phyloP scores from a whole-genome alignment of 768 basidiomycete genomes.

The Podaxis rugospora region DNA sequence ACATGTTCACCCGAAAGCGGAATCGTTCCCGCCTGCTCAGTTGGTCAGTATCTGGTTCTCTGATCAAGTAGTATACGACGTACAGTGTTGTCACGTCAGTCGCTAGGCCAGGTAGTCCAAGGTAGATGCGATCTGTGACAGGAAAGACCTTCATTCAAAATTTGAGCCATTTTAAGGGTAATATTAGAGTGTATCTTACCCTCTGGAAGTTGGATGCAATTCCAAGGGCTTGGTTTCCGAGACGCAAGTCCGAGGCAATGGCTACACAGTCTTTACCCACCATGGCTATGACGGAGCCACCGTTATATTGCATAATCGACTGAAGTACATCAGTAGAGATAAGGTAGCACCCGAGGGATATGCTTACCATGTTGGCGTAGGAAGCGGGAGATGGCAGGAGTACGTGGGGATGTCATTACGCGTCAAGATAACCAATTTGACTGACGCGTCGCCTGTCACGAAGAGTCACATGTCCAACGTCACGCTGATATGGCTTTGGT shows the following conservation, averaged over 20 bases:
- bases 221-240: conserved; percentile 84
- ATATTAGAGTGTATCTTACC: conserved; percentile 39
- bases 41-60: conserved; percentile 1
- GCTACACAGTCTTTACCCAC: conserved; percentile 98
- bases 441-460: conserved; percentile 42
- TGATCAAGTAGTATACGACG: conserved; percentile 10
- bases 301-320: conserved; percentile 93
- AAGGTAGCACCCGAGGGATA: neutral
- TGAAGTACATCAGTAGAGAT: conserved; percentile 25
- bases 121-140: conserved; percentile 85
- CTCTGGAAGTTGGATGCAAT: conserved; percentile 93
- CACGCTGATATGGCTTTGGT: neutral
- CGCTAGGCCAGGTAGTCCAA: conserved; percentile 89
- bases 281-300: conserved; percentile 99
- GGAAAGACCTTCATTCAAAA: conserved; percentile 66
- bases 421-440: conserved; percentile 19
- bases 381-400: conserved; percentile 13
- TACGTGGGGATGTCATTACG: conserved; percentile 10
- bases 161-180: conserved; percentile 9
- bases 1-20: conserved; percentile 96
- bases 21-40: conserved; percentile 77
- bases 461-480: conserved; percentile 15
- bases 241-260: conserved; percentile 90
- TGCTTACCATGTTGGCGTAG: conserved; percentile 36
- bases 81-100: conserved; percentile 93